These are phyloP conservation scores for Penicillium herquei DNA, from an alignment of 495 filamentous ascomycete genomes.

Conservation along the genomic window DNA sequence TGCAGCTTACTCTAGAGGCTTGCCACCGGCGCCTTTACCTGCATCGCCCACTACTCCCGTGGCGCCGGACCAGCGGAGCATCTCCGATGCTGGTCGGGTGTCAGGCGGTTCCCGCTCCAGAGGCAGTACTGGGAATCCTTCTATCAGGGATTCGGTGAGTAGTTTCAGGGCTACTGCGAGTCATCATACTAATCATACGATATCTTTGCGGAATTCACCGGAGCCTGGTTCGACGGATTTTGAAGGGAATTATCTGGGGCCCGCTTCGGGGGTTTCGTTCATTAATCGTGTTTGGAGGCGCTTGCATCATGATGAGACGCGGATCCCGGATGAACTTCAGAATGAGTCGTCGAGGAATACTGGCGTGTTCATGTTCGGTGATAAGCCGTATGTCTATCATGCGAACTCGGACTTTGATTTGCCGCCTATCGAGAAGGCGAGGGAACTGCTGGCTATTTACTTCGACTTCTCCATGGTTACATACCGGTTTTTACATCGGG, in stretches of 20 bases:
- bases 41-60: slow-evolving; percentile 15
- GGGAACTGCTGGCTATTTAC: slow-evolving; percentile 38
- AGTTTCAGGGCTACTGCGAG: background rate
- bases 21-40: slow-evolving; percentile 42
- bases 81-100: slow-evolving; percentile 5
- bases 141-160: background rate
- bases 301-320: slow-evolving; percentile 40
- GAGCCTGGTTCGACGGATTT: slow-evolving; percentile 46
- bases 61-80: background rate
- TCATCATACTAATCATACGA: slow-evolving; percentile 2
- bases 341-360: slow-evolving; percentile 40
- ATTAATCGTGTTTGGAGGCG: slow-evolving; percentile 47
- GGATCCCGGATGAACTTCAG: slow-evolving; percentile 32
- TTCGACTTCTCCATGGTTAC: slow-evolving; percentile 51
- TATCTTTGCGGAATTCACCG: slow-evolving; percentile 37
- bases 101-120: slow-evolving; percentile 12
- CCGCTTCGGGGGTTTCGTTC: slow-evolving; percentile 46
- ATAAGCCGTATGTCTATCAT: slow-evolving; percentile 38
- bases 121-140: slow-evolving; percentile 5
- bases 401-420: slow-evolving; percentile 32
- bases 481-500: slow-evolving; percentile 45
- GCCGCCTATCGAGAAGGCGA: slow-evolving; percentile 35
- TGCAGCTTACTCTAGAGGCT: slow-evolving; percentile 43
- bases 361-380: slow-evolving; percentile 44
- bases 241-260: slow-evolving; percentile 48